Conservation (phyloP, 1,284 basidiomycete genomes). For the Ceratorhiza oryzae-sativae region DNA sequence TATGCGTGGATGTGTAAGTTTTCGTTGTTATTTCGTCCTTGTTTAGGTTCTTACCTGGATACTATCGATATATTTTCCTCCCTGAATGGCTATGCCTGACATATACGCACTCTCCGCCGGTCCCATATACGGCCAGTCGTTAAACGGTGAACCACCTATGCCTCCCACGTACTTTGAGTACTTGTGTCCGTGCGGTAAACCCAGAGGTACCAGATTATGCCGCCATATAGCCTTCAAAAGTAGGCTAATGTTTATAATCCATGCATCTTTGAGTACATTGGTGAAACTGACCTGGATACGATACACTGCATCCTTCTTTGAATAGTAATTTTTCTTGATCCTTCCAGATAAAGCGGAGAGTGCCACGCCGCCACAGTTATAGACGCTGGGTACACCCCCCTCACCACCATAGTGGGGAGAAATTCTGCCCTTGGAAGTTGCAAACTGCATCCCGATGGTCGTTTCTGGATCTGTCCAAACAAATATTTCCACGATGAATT, state of each 20-base stretch:
- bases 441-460: background rate
- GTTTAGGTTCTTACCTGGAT: slow-evolving; percentile 2
- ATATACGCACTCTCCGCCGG: background rate
- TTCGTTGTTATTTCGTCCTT: background rate
- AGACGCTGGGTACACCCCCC: background rate
- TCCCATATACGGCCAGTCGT: slow-evolving; percentile 1
- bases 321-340: background rate
- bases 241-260: too few relatives aligned
- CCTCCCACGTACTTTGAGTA: slow-evolving; percentile 20
- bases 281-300: background rate
- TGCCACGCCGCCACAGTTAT: background rate
- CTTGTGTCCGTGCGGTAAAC: background rate
- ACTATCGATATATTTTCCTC: slow-evolving; percentile 6
- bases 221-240: slow-evolving; percentile 15
- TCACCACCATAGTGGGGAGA: slow-evolving; percentile 1
- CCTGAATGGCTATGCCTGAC: background rate
- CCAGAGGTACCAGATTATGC: background rate
- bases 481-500: slow-evolving; percentile 5
- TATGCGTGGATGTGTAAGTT: background rate
- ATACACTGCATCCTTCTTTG: background rate
- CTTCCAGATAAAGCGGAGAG: slow-evolving; percentile 14
- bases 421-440: background rate
- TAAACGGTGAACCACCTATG: background rate
- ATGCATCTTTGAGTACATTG: too few relatives aligned
- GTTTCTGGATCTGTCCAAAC: background rate